Conservation (phyloP, 177 flowering plant genomes). For the Telopea speciosissima region DNA sequence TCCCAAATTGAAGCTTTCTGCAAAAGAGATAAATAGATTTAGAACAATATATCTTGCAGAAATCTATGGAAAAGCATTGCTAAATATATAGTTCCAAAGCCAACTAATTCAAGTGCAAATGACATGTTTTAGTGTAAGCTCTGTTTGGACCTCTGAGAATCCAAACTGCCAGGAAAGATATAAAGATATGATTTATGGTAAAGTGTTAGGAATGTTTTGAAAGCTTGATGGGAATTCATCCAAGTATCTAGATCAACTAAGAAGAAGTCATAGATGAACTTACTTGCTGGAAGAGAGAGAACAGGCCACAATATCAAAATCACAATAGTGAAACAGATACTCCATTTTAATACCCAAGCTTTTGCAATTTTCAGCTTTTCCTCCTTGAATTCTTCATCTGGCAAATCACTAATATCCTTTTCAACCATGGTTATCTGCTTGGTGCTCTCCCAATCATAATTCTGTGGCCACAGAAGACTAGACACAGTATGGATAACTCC, state of each 20-base stretch:
- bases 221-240: no score
- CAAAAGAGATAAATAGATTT: neutral
- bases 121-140: no score
- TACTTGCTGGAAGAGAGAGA: slow-evolving; percentile 84
- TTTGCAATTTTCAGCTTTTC: slow-evolving; percentile 60
- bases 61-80: no score
- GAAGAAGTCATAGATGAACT: neutral
- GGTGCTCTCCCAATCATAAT: slow-evolving; percentile 85
- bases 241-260: neutral
- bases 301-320: slow-evolving; percentile 82
- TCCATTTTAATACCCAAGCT: slow-evolving; percentile 90
- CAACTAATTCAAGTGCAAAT: neutral
- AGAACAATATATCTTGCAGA: neutral
- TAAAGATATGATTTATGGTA: no score
- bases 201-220: no score
- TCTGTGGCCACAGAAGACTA: slow-evolving; percentile 69
- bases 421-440: slow-evolving; percentile 78
- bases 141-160: no score
- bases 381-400: slow-evolving; percentile 63
- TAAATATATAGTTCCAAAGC: neutral
- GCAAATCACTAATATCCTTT: slow-evolving; percentile 53
- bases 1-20: slow-evolving; percentile 73
- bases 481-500: slow-evolving; percentile 71
- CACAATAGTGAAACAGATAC: slow-evolving; percentile 69
- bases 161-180: no score